A percentile compares a stretch with the other conserved stretches of the same genome.
phyloP scores from a whole-genome alignment of 116 monocot genomes.

The Posidonia oceanica region DNA sequence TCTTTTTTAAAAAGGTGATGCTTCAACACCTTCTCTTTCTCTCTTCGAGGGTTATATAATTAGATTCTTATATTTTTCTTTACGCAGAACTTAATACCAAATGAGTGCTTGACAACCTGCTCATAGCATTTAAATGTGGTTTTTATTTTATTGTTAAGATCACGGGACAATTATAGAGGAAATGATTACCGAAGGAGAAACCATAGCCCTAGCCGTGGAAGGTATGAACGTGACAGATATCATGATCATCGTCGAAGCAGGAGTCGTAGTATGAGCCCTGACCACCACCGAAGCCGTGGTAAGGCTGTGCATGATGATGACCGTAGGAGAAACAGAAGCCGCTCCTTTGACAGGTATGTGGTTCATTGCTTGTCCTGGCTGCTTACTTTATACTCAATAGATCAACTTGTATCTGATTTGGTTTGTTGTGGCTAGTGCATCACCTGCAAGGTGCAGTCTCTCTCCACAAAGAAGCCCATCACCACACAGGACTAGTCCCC shows the following conservation, averaged over 20 bases:
- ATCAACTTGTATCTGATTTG: not conserved
- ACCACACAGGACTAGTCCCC: conserved; percentile 15
- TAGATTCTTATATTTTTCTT: too few relatives aligned
- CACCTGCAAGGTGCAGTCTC: conserved; percentile 34
- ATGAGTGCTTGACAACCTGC: too few relatives aligned
- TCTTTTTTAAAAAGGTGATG: not conserved
- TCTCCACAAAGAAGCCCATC: conserved; percentile 40
- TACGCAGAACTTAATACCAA: too few relatives aligned
- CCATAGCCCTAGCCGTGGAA: conserved; percentile 23
- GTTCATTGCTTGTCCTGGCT: not conserved
- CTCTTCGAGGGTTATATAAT: too few relatives aligned
- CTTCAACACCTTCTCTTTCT: not conserved
- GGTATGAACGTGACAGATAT: conserved; percentile 37
- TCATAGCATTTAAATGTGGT: too few relatives aligned
- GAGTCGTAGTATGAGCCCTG: conserved; percentile 57
- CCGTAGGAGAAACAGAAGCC: conserved; percentile 12
- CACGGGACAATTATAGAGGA: conserved; percentile 50
- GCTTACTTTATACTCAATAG: not conserved
- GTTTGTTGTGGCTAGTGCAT: conserved; percentile 21
- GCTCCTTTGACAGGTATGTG: not conserved
- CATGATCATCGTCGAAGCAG: conserved; percentile 38
- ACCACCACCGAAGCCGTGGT: conserved; percentile 39
- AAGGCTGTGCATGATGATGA: conserved; percentile 30
- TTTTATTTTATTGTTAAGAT: conserved; percentile 13
- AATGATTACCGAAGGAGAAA: conserved; percentile 13